A percentile compares a stretch with the other conserved stretches of the same genome.
These are phyloP conservation scores for Phytophthora palmivora DNA, from an alignment of 352 stramenopile genomes.

Conservation along the genomic window DNA sequence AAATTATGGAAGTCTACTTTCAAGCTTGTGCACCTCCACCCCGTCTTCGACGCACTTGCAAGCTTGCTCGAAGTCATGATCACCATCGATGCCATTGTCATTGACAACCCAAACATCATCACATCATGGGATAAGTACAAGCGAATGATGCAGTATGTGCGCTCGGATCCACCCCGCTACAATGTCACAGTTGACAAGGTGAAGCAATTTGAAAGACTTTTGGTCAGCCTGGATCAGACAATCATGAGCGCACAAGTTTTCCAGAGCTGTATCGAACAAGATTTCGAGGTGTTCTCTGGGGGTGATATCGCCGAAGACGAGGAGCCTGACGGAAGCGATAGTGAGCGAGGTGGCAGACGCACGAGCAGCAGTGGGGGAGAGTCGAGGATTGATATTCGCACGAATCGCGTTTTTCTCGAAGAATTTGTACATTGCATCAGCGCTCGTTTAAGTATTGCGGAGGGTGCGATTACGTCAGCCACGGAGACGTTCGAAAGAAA, in stretches of 20 bases:
- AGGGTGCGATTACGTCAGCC: slow-evolving; percentile 80
- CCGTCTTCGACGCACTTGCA: slow-evolving; percentile 81
- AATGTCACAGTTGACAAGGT: slow-evolving; percentile 86
- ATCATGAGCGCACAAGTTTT: slow-evolving; percentile 91
- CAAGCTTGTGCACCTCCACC: slow-evolving; percentile 83
- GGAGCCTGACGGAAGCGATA: slow-evolving; percentile 61
- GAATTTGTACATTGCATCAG: slow-evolving; percentile 90
- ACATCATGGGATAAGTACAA: slow-evolving; percentile 93
- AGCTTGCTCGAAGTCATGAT: slow-evolving; percentile 89
- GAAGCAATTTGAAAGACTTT: slow-evolving; percentile 85
- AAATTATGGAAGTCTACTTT: slow-evolving; percentile 92
- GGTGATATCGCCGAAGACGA: slow-evolving; percentile 71
- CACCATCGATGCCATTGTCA: slow-evolving; percentile 89
- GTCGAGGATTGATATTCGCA: slow-evolving; percentile 82
- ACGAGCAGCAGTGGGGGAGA: slow-evolving; percentile 73
- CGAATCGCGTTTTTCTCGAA: slow-evolving; percentile 87
- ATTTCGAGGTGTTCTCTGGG: slow-evolving; percentile 86
- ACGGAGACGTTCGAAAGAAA: slow-evolving; percentile 91
- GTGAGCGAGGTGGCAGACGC: slow-evolving; percentile 42
- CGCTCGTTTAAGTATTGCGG: slow-evolving; percentile 61
- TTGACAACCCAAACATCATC: slow-evolving; percentile 89
- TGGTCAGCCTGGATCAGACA: slow-evolving; percentile 89
- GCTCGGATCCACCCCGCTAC: slow-evolving; percentile 82
- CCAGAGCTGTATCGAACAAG: slow-evolving; percentile 88
- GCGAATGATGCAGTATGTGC: slow-evolving; percentile 91